Base-by-base conservation (phyloP, 495 filamentous ascomycete species). In the Penicillium diatomitis region DNA sequence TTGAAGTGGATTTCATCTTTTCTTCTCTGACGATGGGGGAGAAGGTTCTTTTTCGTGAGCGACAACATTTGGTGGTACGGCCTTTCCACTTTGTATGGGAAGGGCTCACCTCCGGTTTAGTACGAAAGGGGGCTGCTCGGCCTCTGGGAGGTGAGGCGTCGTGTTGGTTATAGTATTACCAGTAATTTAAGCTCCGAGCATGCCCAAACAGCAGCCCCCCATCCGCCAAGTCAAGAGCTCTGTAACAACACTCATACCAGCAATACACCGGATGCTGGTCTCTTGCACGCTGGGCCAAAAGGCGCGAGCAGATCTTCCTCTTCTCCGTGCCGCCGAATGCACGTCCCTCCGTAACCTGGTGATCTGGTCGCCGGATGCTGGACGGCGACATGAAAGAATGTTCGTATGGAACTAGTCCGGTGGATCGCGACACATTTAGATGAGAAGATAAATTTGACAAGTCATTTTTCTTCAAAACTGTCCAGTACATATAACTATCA, bases 1-100 rank as follows among this genome's bases (percentile, higher is more conserved):
- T 45, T 10, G 47, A 44, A 42, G 60, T 61, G 60, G 54, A 52
- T 60, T 51, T 52, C 58, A 61, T 61, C 46, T 56, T 49, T 51
- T 58, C 47, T 48, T 42, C 20, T 20, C 20, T 20, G 20, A 20
- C 47, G 46, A 41, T 38, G 50, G 40, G 29, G 9, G 40, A 34
- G 43, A 50, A 53, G 44, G 45, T 41, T 52, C 49, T 32, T 31
- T 50, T 31, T 12, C 44, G 38, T 44, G 39, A 39, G 43, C 46
- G 47, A 50, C 38, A 20, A 20, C 20, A 20, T 20, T 47, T 38
- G 28, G 40, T 38, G 40, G 31, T 49, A 41, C 39, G 43, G 40
- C 28, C 40, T 30, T 42, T 42, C 40, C 39, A 41, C 12, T 34
- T 35, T 46, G 43, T 46, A 35, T 46, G 43, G 32, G 12, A 33